phyloP scores from a whole-genome alignment of 176 grass and related monocot species.

The Puya raimondii region DNA sequence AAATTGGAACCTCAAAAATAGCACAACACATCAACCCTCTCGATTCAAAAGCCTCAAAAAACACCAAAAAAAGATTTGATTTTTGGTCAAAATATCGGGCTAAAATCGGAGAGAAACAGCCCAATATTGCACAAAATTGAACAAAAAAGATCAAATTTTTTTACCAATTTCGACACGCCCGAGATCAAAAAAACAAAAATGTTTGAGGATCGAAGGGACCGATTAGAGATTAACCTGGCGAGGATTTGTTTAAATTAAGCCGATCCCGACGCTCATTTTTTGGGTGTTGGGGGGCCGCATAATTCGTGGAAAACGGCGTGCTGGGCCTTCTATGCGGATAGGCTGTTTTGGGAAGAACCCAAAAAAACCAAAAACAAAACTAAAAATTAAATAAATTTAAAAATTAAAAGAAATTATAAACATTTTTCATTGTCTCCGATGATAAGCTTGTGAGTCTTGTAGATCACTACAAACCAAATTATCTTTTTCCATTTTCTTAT shows the following conservation, averaged over 20 bases:
- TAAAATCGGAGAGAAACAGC: conserved; percentile 23
- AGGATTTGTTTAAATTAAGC: conserved; percentile 22
- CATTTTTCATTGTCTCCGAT: neutral
- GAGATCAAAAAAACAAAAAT: conserved; percentile 40
- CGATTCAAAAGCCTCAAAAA: conserved; percentile 29
- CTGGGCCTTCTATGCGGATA: conserved; percentile 23
- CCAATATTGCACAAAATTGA: conserved; percentile 24
- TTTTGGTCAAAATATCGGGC: conserved; percentile 22
- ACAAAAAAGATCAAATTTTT: conserved; percentile 2
- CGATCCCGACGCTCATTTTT: conserved; percentile 16
- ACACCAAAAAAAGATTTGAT: conserved; percentile 12
- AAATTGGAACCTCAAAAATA: neutral
- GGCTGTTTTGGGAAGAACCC: conserved; percentile 15
- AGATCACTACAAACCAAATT: neutral
- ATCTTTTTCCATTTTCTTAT: neutral
- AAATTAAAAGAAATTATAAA: neutral
- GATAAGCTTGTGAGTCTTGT: neutral
- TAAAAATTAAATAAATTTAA: neutral
- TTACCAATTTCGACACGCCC: conserved; percentile 30
- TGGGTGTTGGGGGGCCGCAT: neutral
- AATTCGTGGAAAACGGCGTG: conserved; percentile 30
- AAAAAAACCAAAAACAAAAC: neutral
- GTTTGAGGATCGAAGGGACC: conserved; percentile 29
- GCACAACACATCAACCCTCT: neutral
- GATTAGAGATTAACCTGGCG: conserved; percentile 39